These are phyloP conservation scores for Apiospora malaysiana DNA, from an alignment of 2,329 filamentous ascomycete genomes.

Conservation along the genomic window DNA sequence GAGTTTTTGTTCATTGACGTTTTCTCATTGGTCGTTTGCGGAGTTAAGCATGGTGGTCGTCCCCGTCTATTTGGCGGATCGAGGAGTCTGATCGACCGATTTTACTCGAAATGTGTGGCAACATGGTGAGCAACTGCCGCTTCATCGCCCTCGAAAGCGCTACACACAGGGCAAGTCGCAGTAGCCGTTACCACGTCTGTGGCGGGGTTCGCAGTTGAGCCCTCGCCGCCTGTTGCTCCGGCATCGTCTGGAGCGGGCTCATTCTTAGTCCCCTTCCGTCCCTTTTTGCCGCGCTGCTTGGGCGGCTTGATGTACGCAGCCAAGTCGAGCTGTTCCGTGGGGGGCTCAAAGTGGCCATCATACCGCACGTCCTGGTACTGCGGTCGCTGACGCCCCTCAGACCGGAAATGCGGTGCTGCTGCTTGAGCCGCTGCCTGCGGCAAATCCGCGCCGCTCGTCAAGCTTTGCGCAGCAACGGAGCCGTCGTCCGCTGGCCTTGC, in stretches of 20 bases:
- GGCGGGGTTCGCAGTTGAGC: conserved; percentile 23
- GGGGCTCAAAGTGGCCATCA: conserved; percentile 43
- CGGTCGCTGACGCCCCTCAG: conserved; percentile 28
- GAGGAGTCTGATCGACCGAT: neutral
- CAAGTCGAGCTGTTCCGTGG: conserved; percentile 53
- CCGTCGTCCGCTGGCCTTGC: conserved; percentile 29
- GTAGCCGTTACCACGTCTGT: conserved; percentile 38
- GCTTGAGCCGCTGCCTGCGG: neutral
- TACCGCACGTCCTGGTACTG: conserved; percentile 40
- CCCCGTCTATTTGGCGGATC: neutral
- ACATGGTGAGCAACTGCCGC: conserved; percentile 72
- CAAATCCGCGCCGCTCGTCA: neutral
- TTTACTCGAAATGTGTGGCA: conserved; percentile 58
- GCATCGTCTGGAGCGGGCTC: conserved; percentile 25
- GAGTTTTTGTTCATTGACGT: neutral
- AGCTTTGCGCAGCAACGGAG: conserved; percentile 6
- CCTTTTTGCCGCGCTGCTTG: conserved; percentile 35
- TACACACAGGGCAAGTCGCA: conserved; percentile 68
- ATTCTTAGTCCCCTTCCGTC: conserved; percentile 33
- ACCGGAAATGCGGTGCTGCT: conserved; percentile 14
- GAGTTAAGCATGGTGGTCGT: too few species aligned
- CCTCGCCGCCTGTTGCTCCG: conserved; percentile 23
- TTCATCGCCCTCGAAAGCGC: conserved; percentile 70
- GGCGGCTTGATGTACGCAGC: conserved; percentile 54
- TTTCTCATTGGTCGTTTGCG: neutral